phyloP scores from a whole-genome alignment of 768 basidiomycete genomes.

The Coprinopsis strossmayeri region DNA sequence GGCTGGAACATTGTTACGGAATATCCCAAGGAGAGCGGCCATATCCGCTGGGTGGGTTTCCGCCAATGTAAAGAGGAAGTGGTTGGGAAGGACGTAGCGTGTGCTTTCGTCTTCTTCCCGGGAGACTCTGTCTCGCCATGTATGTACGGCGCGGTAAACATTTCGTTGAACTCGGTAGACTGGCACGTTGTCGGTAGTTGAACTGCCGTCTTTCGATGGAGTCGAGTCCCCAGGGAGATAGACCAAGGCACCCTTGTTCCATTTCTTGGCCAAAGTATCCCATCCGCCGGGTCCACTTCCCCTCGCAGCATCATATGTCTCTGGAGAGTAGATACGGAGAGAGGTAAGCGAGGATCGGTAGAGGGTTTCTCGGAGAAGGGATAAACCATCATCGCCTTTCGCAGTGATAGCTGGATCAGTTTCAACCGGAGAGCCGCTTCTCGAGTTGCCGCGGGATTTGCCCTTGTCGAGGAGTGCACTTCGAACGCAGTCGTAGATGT shows the following conservation, averaged over 20 bases:
- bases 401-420: not conserved
- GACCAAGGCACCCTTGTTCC: conserved; percentile 60
- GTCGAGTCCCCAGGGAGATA: conserved; percentile 16
- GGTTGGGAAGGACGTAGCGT: conserved; percentile 71
- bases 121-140: conserved; percentile 77
- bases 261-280: conserved; percentile 72
- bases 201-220: conserved; percentile 25
- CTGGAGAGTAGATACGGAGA: conserved; percentile 61
- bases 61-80: conserved; percentile 65
- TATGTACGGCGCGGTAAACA: conserved; percentile 68
- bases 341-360: conserved; percentile 71
- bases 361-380: conserved; percentile 59
- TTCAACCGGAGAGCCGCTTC: conserved; percentile 6
- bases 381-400: conserved; percentile 20
- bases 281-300: conserved; percentile 71
- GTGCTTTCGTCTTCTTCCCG: conserved; percentile 84
- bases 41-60: conserved; percentile 65
- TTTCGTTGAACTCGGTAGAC: conserved; percentile 37
- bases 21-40: conserved; percentile 51
- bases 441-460: conserved; percentile 10
- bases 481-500: conserved; percentile 87
- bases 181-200: conserved; percentile 18
- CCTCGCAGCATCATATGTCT: conserved; percentile 58
- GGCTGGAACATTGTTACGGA: conserved; percentile 43
- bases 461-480: conserved; percentile 79